A percentile compares a stretch with the other conserved stretches of the same genome.
phyloP scores from a whole-genome alignment of 2,329 filamentous ascomycete genomes.

The Xylariaceae sp. region DNA sequence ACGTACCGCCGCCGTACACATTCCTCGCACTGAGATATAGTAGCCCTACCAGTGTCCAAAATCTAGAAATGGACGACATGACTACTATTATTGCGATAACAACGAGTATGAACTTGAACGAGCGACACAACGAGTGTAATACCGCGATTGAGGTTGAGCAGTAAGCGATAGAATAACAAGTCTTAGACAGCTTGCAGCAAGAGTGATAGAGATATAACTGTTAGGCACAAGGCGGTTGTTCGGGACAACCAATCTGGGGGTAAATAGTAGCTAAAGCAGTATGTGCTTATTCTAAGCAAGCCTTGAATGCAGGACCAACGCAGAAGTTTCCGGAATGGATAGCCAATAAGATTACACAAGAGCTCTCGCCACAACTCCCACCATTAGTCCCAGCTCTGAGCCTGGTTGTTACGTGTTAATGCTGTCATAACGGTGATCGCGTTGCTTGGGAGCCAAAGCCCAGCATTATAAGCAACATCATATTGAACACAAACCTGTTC shows the following conservation, averaged over 20 bases:
- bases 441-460: conserved; percentile 19
- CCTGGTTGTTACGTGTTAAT: conserved; percentile 29
- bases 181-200: too few relatives aligned
- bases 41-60: conserved; percentile 30
- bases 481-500: conserved; percentile 13
- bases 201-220: too few relatives aligned
- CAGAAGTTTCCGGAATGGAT: too few relatives aligned
- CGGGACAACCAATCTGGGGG: too few relatives aligned
- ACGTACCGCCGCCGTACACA: conserved; percentile 29
- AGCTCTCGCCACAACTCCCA: neutral
- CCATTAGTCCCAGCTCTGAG: neutral
- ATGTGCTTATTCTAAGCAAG: too few relatives aligned
- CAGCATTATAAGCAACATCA: conserved; percentile 9
- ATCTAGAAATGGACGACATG: conserved; percentile 31
- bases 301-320: too few relatives aligned
- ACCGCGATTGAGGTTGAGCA: conserved; percentile 8
- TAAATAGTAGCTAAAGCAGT: too few relatives aligned
- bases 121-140: conserved; percentile 31
- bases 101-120: conserved; percentile 26
- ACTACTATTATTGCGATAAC: conserved; percentile 22
- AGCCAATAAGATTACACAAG: too few relatives aligned
- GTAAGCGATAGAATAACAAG: conserved; percentile 8
- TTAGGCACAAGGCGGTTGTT: too few relatives aligned
- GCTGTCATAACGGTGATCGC: conserved; percentile 28
- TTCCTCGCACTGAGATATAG: conserved; percentile 29